phyloP scores from a whole-genome alignment of 2,329 filamentous ascomycete species.

The Fusarium multiceps region DNA sequence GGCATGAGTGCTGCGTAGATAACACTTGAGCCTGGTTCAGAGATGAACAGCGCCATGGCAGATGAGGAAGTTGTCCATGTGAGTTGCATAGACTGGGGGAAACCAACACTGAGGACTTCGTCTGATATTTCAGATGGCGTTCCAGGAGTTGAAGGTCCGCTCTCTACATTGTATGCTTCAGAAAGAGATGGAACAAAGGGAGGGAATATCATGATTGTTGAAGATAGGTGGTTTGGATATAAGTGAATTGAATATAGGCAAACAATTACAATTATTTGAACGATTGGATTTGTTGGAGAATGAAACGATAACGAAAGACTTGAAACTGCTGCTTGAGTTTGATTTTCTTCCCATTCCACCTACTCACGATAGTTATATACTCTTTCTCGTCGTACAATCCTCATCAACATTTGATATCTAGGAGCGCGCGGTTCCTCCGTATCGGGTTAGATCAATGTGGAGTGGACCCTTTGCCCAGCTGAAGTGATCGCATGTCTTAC shows the following conservation, averaged over 20 bases:
- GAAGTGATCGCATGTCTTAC: slow-evolving; percentile 1
- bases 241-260: not conserved
- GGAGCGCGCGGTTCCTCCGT: not conserved
- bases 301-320: no score
- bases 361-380: not conserved
- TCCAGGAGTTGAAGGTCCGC: not conserved
- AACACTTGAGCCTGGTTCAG: not conserved
- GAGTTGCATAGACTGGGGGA: slow-evolving; percentile 32
- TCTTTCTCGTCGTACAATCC: not conserved
- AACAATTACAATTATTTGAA: not conserved
- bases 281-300: no score
- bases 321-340: no score
- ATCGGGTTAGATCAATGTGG: not conserved
- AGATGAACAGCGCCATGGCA: slow-evolving; percentile 17
- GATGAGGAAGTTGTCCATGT: slow-evolving; percentile 28
- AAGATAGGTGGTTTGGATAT: not conserved
- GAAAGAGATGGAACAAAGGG: slow-evolving; percentile 17
- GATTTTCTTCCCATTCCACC: no score
- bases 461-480: slow-evolving; percentile 4
- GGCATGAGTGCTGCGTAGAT: slow-evolving; percentile 31
- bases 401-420: not conserved
- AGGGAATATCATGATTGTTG: slow-evolving; percentile 21
- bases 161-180: not conserved
- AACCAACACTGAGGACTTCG: slow-evolving; percentile 18
- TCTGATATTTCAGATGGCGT: slow-evolving; percentile 18